Evolutionary conservation across 1,139 yeast genomes (phyloP), one percentile per base, ranked within the genome.

Genomic region (Yamadazyma jaroonii): DNA sequence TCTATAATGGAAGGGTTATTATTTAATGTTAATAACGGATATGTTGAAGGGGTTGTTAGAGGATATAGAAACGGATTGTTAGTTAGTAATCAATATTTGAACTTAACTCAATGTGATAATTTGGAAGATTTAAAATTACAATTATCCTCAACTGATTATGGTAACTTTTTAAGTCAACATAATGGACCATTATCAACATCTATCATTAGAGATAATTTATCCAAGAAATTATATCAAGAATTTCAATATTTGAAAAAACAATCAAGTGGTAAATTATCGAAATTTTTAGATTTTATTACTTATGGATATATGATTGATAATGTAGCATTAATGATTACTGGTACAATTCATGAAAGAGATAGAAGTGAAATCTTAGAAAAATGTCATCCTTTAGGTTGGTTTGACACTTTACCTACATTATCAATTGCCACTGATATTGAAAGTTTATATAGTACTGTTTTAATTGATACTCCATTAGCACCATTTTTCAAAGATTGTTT

Each of bases 221-320:
- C 84, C 20, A 75, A 74, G 48, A 88, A 85, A 59, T 69, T 92
- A 45, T 84, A 81, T 53, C 80, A 79, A 35, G 96, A 92, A 60
- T 94, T 89, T 63, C 81, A 85, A 46, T 92, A 89, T 61, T 72
- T 94, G 43, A 79, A 84, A 46, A 77, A 86, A 29, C 96, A 92
- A 61, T 81, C 96, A 2, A 81, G 84, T 28, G 92, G 90, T 42
- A 84, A 82, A 29, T 68, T 90, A 53, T 70, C 88, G 34, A 78
- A 81, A 59, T 89, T 90, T 57, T 74, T 94, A 78, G 96, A 94
- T 60, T 94, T 70, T 61, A 88, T 94, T 56, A 83, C 94, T 32
- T 92, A 89, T 59, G 95, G 97, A 9, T 94, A 94, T 66, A 94
- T 94, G 99, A 94, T 94, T 58, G 98, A 94, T 66, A 94, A 94